A percentile compares a stretch with the other conserved stretches of the same genome.
Conservation (phyloP, 2,329 filamentous ascomycete species). For the Colletotrichum lindemuthianum region DNA sequence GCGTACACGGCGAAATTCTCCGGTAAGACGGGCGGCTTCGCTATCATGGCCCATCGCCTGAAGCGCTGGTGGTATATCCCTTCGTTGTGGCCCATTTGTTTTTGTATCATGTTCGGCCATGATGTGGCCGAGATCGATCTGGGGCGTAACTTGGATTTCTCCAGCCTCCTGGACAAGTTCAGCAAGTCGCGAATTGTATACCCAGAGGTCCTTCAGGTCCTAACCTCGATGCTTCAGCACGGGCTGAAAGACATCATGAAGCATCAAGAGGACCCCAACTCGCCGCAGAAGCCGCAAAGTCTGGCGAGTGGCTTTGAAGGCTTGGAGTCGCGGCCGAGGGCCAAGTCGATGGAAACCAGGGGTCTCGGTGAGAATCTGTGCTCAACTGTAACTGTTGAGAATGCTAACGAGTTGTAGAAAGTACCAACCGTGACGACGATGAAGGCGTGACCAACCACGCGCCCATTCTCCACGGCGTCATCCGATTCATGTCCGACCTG, state of each 20-base stretch:
- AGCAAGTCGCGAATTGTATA: slow-evolving; percentile 74
- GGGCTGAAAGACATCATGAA: slow-evolving; percentile 78
- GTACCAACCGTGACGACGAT: slow-evolving; percentile 53
- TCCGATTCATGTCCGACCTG: slow-evolving; percentile 81
- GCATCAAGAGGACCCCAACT: slow-evolving; percentile 69
- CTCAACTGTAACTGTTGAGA: not conserved
- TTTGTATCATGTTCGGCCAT: slow-evolving; percentile 87
- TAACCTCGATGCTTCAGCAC: slow-evolving; percentile 87
- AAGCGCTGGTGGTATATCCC: slow-evolving; percentile 90
- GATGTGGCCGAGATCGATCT: slow-evolving; percentile 82
- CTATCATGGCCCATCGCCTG: slow-evolving; percentile 82
- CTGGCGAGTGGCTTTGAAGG: slow-evolving; percentile 38
- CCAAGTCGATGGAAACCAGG: slow-evolving; percentile 72
- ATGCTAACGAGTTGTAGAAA: slow-evolving; percentile 45
- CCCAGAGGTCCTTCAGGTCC: slow-evolving; percentile 81
- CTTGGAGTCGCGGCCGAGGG: slow-evolving; percentile 53
- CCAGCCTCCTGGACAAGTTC: slow-evolving; percentile 79
- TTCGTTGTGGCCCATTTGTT: slow-evolving; percentile 85
- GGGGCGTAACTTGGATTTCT: slow-evolving; percentile 77
- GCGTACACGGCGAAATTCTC: slow-evolving; percentile 87
- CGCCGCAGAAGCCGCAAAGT: slow-evolving; percentile 48
- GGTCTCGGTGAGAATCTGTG: slow-evolving; percentile 61
- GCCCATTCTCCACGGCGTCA: slow-evolving; percentile 77
- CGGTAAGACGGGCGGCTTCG: slow-evolving; percentile 85
- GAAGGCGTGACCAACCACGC: slow-evolving; percentile 64